Conservation (phyloP, 176 grass and related monocot species). For the Carex myosuroides region DNA sequence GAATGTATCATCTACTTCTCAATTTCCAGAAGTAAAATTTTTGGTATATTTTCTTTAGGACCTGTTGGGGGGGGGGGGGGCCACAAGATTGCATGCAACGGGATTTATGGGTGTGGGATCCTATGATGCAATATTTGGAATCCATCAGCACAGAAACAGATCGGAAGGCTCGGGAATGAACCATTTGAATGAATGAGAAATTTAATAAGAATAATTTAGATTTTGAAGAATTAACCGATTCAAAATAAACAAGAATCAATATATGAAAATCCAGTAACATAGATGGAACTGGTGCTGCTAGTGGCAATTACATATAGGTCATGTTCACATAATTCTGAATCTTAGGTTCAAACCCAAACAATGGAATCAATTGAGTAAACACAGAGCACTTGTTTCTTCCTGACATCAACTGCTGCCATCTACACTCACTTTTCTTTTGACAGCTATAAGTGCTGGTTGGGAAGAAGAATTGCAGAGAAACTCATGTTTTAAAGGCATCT, state of each 20-base stretch:
- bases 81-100: background rate
- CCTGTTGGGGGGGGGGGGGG: background rate
- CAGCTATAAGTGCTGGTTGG: too few species aligned
- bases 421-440: too few species aligned
- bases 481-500: too few species aligned
- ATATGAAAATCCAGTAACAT: background rate
- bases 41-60: background rate
- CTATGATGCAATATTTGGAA: background rate
- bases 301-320: background rate
- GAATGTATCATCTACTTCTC: background rate
- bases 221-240: background rate
- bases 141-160: background rate
- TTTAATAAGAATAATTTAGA: background rate
- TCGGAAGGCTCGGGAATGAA: background rate
- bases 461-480: too few species aligned
- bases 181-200: background rate
- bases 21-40: background rate
- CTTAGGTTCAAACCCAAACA: background rate
- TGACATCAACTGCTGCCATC: background rate
- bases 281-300: background rate
- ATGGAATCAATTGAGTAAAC: background rate
- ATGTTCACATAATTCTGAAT: background rate
- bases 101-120: background rate
- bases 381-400: background rate
- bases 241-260: background rate